Evolutionary conservation across 441 rosid species (phyloP).

Genomic region (Cnidoscolus chayamansa): DNA sequence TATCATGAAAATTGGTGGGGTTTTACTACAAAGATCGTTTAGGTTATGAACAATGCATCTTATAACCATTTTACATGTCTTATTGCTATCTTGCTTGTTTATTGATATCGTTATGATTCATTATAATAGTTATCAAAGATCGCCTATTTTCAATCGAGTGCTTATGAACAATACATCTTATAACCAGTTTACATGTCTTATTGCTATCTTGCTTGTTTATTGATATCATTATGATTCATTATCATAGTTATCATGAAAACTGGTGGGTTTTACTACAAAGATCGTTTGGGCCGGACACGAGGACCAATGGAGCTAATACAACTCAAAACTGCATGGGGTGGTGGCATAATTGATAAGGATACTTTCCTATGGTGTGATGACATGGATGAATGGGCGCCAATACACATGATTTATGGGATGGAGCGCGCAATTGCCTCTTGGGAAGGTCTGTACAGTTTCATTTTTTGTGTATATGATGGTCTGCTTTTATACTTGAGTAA

Average conservation of each 20-base stretch:
- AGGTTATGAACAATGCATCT: slow-evolving; percentile 30
- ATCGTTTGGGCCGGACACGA: slow-evolving; percentile 82
- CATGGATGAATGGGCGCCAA: slow-evolving; percentile 97
- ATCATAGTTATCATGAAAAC: slow-evolving; percentile 74
- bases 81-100: too few species aligned
- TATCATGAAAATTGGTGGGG: slow-evolving; percentile 77
- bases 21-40: slow-evolving; percentile 87
- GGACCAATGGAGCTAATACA: slow-evolving; percentile 86
- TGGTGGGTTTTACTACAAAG: slow-evolving; percentile 86
- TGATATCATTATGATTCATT: neutral
- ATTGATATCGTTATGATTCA: too few species aligned
- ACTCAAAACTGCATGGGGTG: slow-evolving; percentile 96
- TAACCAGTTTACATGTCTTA: slow-evolving; percentile 8
- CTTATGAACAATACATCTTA: neutral
- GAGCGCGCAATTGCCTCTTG: slow-evolving; percentile 91
- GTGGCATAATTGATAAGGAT: slow-evolving; percentile 77
- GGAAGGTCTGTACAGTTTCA: slow-evolving; percentile 60
- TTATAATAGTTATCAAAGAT: too few species aligned
- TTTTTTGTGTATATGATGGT: slow-evolving; percentile 2
- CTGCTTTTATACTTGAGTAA: neutral
- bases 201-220: neutral
- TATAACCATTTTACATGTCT: too few species aligned
- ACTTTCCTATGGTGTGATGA: slow-evolving; percentile 92
- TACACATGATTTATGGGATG: slow-evolving; percentile 89
- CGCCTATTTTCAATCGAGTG: too few species aligned